Percentiles rank a stretch among this genome's conserved stretches.
These are phyloP conservation scores for Parathielavia hyrcaniae DNA, from an alignment of 495 filamentous ascomycete species.

Conservation along the genomic window DNA sequence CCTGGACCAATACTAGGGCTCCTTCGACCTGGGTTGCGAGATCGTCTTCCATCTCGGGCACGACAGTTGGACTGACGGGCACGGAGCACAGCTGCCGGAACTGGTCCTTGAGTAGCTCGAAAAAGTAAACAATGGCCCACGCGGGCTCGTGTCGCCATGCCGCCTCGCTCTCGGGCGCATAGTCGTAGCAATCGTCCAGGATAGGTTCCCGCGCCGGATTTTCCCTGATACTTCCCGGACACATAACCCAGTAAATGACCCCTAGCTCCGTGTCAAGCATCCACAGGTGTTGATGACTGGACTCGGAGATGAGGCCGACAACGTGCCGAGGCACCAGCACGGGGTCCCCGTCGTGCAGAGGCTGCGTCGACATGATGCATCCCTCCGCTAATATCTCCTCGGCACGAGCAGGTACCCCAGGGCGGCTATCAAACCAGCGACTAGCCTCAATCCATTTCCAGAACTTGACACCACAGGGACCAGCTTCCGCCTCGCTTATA, in stretches of 20 bases:
- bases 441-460: not conserved
- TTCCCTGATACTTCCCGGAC: not conserved
- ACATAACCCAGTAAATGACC: constrained; percentile 11
- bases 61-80: not conserved
- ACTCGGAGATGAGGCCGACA: constrained; percentile 11
- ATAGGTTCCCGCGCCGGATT: constrained; percentile 1
- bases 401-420: too few relatives aligned
- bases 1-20: not conserved
- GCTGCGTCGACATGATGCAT: too few relatives aligned
- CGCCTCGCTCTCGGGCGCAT: constrained; percentile 15
- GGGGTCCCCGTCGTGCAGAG: not conserved
- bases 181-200: constrained; percentile 16
- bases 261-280: constrained; percentile 23
- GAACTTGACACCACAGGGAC: not conserved
- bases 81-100: constrained; percentile 16
- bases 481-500: not conserved
- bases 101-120: constrained; percentile 21
- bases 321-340: constrained; percentile 9
- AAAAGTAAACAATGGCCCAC: constrained; percentile 22
- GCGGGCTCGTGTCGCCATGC: constrained; percentile 16
- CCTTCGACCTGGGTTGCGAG: not conserved
- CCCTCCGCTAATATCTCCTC: not conserved
- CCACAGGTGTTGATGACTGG: not conserved
- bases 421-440: not conserved
- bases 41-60: not conserved